Percentiles rank a stretch among this genome's conserved stretches.
Conservation (phyloP, 2,329 filamentous ascomycete species). For the Sordariomycetes sp. region DNA sequence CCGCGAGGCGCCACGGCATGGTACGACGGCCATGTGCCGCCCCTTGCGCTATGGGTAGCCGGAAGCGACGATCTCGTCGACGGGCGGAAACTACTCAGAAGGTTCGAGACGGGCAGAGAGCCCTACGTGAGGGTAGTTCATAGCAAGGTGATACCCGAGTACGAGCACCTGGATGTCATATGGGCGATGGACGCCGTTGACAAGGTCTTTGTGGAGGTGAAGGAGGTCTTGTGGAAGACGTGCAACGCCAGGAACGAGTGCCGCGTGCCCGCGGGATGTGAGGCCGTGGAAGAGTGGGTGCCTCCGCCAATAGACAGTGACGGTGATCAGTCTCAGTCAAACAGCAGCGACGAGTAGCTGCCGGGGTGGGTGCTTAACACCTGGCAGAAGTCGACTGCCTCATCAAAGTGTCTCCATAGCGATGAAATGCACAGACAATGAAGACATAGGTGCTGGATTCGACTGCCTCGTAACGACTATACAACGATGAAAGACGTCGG, state of each 20-base stretch:
- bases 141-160: slow-evolving; percentile 70
- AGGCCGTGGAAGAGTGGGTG: slow-evolving; percentile 23
- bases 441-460: too few relatives aligned
- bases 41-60: slow-evolving; percentile 80
- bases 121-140: slow-evolving; percentile 75
- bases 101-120: slow-evolving; percentile 69
- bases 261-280: slow-evolving; percentile 54
- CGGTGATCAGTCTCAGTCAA: not conserved
- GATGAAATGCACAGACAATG: not conserved
- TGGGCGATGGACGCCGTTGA: slow-evolving; percentile 88
- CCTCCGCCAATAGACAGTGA: not conserved
- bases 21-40: slow-evolving; percentile 72
- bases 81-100: slow-evolving; percentile 59
- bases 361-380: not conserved
- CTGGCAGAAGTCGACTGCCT: not conserved
- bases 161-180: slow-evolving; percentile 89
- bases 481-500: not conserved
- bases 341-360: not conserved
- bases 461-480: not conserved
- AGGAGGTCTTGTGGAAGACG: slow-evolving; percentile 78
- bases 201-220: slow-evolving; percentile 70
- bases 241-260: slow-evolving; percentile 44
- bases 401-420: not conserved
- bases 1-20: slow-evolving; percentile 53
- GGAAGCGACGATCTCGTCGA: slow-evolving; percentile 80